A percentile compares a stretch with the other conserved stretches of the same genome.
These are phyloP conservation scores for Linaria vulgaris DNA, from an alignment of 257 asterid genomes.

Conservation along the genomic window DNA sequence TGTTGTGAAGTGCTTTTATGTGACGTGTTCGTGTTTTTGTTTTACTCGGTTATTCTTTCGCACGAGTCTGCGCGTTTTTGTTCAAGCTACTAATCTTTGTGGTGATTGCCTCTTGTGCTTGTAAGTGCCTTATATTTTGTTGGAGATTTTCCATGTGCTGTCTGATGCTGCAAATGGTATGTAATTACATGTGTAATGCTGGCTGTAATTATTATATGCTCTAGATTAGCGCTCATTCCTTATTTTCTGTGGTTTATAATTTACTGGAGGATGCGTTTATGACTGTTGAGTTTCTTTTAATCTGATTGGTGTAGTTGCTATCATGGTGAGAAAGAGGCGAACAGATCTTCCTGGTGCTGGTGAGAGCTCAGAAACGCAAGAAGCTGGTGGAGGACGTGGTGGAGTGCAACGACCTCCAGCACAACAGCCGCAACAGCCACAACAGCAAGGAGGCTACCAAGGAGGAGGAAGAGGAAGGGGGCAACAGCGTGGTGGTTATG, in stretches of 20 bases:
- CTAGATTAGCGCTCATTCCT: background rate
- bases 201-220: background rate
- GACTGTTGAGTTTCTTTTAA: background rate
- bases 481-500: constrained; percentile 48
- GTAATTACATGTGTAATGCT: background rate
- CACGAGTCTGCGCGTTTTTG: background rate
- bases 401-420: constrained; percentile 53
- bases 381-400: constrained; percentile 52
- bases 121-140: background rate
- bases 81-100: no score
- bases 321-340: constrained; percentile 78
- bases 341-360: constrained; percentile 61
- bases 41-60: no score
- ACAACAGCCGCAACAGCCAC: constrained; percentile 42
- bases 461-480: constrained; percentile 46
- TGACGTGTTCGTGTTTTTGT: no score
- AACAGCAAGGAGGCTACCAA: constrained; percentile 44
- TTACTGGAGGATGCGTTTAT: background rate
- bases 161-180: background rate
- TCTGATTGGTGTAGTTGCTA: background rate
- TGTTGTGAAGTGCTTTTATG: no score
- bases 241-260: background rate
- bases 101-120: background rate
- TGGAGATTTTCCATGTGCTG: background rate
- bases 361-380: constrained; percentile 60